These are phyloP conservation scores for Excoecaria agallocha DNA, from an alignment of 345 rosid genomes.

Conservation along the genomic window DNA sequence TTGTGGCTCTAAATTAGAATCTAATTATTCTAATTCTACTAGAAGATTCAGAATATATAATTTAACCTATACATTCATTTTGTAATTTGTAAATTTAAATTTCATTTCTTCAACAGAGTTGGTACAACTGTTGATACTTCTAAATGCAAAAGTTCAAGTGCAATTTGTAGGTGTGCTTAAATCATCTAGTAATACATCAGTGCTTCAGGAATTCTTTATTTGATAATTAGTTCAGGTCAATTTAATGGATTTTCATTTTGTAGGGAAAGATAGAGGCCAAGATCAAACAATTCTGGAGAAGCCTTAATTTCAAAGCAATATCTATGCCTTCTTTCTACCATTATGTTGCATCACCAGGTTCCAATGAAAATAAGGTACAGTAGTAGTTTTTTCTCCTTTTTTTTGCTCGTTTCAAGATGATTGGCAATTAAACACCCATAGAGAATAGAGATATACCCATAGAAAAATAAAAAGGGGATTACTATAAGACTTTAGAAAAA, in stretches of 20 bases:
- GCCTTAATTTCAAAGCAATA: conserved; percentile 80
- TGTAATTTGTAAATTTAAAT: no score
- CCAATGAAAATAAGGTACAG: conserved; percentile 55
- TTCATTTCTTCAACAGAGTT: not conserved
- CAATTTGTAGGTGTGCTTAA: no score
- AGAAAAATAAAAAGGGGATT: no score
- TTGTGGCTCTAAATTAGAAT: not conserved
- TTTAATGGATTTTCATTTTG: conserved; percentile 18
- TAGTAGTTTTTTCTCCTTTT: not conserved
- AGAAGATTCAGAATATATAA: no score
- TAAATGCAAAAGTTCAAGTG: not conserved
- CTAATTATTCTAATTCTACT: no score
- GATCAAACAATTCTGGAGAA: conserved; percentile 58
- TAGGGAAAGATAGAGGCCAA: conserved; percentile 68
- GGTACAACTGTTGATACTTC: not conserved
- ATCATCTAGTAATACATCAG: not conserved
- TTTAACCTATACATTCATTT: no score
- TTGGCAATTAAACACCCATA: no score
- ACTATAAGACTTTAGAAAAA: no score
- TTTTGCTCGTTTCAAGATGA: not conserved
- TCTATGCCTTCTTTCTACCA: conserved; percentile 92
- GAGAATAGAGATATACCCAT: no score
- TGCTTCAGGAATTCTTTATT: not conserved
- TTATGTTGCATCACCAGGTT: conserved; percentile 19
- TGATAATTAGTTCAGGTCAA: not conserved